A percentile compares a stretch with the other conserved stretches of the same genome.
These are phyloP conservation scores for Aspergillus costaricaensis DNA, from an alignment of 2,329 filamentous ascomycete species.

Conservation along the genomic window DNA sequence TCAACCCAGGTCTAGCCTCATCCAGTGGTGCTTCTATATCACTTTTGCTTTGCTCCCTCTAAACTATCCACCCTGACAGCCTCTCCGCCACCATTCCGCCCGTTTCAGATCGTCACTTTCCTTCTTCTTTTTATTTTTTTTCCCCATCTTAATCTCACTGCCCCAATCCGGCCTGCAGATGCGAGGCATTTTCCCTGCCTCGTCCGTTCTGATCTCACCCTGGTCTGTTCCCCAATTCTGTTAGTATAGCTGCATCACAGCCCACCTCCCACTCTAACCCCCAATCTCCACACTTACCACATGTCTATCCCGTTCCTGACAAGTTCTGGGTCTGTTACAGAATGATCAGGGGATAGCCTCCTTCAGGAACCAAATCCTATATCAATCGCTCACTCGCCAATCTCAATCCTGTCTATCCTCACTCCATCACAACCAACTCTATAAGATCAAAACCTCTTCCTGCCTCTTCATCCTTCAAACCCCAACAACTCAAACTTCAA, in stretches of 20 bases:
- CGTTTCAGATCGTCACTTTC: conserved; percentile 18
- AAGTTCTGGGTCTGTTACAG: conserved; percentile 19
- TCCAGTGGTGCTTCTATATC: conserved; percentile 9
- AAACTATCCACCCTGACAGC: not conserved
- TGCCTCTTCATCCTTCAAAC: conserved; percentile 8
- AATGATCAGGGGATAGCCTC: conserved; percentile 27
- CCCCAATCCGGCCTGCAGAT: conserved; percentile 16
- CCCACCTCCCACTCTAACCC: conserved; percentile 17
- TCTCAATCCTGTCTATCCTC: conserved; percentile 24
- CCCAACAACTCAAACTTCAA: conserved; percentile 1
- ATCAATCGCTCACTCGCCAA: conserved; percentile 24
- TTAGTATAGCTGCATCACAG: conserved; percentile 23
- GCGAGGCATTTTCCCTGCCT: conserved; percentile 15
- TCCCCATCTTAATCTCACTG: conserved; percentile 15
- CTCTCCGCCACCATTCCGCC: conserved; percentile 6
- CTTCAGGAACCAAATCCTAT: conserved; percentile 24
- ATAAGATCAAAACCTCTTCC: conserved; percentile 12
- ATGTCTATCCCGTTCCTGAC: conserved; percentile 17
- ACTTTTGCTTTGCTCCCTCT: not conserved
- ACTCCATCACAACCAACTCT: conserved; percentile 22
- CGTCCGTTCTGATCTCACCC: conserved; percentile 19
- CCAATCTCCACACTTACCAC: conserved; percentile 22
- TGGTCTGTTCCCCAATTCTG: conserved; percentile 15
- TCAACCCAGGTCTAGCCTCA: not conserved
- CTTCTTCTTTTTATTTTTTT: conserved; percentile 1